Evolutionary conservation across 1,284 basidiomycete species (phyloP), one percentile per base, ranked within the genome.

Genomic region (Rhodotorula mucilaginosa): DNA sequence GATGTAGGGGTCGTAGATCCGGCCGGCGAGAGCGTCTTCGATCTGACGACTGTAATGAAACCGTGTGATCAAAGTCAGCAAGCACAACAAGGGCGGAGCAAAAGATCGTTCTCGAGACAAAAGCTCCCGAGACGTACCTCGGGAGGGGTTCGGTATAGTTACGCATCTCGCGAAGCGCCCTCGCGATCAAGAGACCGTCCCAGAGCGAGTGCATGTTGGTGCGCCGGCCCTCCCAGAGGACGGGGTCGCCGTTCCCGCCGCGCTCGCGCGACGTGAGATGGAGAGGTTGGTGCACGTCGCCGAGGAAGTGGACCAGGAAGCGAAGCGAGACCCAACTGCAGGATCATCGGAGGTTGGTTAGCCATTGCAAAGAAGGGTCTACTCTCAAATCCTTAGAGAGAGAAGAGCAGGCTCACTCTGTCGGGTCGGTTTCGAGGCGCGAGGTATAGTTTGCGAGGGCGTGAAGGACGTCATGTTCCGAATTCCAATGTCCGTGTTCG

Each of bases 211-310:
- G 82, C 61, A 82, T 68, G 21, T 76, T 78, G 47, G 78, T 79
- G 23, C 73, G 72, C 0, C 81, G 60, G 0, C 80, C 79, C 52
- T 82, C 81, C 63, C 81, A 82, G 6, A 74, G 70, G 46, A 82
- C 78, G 58, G 70, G 75, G 62, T 82, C 76, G 51, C 78, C 79
- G 65, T 82, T 82, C 23, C 81, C 81, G 29, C 81, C 81, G 2
- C 80, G 72, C 8, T 80, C 79, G 26, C 81, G 73, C 23, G 79
- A 78, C 3, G 81, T 82, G 23, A 82, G 74, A 67, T 82, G 82
- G 46, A 82, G 74, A 29, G 81, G 81, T 71, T 82, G 82, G 70
- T 82, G 81, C 18, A 78, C 73, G 69, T 82, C 81, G 44, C 78
- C 80, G 47, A 82, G 72, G 34, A 81, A 79, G 65, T 82, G 82